Base-by-base conservation (phyloP, 1,139 yeast species). In the Debaryomyces psychrophilus region DNA sequence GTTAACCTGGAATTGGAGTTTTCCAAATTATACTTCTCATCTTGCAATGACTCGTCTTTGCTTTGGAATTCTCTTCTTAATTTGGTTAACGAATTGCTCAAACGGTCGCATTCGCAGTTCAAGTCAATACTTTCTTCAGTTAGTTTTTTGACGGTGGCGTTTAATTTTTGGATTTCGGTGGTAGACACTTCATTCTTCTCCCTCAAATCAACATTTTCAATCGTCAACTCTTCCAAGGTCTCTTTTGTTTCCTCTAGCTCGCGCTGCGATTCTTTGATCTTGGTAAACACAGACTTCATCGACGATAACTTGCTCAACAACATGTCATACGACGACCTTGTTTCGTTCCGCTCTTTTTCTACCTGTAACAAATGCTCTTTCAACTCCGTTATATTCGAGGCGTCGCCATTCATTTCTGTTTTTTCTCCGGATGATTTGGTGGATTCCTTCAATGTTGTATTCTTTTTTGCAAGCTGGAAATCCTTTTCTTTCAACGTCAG, bases 271-370 rank as follows among this genome's bases (percentile, higher is more conserved):
- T 82, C 84, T 59, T 86, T 86, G 90, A 86, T 85, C 55, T 86
- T 85, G 47, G 77, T 78, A 61, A 87, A 87, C 2, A 86, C 77
- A 0, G 87, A 70, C 59, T 88, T 90, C 88, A 93, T 90, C 2
- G 88, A 82, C 1, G 95, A 81, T 27, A 93, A 72, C 60, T 88
- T 81, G 52, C 83, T 85, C 48, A 90, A 69, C 17, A 93, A 69
- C n/a, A 78, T 75, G 53, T 90, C 89, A 61, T 92, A 90, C 50
- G 87, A 87, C 8, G 79, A 76, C 55, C 87, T 87, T 25, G 82
- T 76, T 31, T 82, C 81, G 49, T 83, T 89, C 43, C 89, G 76
- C 53, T 89, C 95, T 22, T 53, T 44, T 44, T 62, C 64, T 2
- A 61, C 57, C 40, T 44, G 42, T 7, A 38, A 33, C n/a, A 42